Evolutionary conservation across 139 green algal species (phyloP), one percentile per base, ranked within the genome.

Genomic region (Chlorella sp.): DNA sequence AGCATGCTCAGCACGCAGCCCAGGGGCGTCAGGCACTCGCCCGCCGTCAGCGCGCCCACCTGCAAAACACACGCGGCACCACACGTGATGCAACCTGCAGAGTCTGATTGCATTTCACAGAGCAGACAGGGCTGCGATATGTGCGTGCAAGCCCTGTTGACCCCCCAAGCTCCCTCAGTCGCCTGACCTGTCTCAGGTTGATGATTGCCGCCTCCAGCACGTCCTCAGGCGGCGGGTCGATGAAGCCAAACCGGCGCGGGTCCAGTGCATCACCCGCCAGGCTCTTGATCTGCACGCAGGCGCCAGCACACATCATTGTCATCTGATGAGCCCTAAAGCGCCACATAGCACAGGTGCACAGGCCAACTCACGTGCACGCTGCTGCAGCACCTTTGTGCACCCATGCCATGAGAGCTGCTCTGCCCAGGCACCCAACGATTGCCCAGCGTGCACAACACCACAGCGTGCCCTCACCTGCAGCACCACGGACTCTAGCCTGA

Each of bases 21-120:
- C 90, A 94, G 80, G 86, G 85, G 86, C 62, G 88, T 62, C 81
- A 96, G 79, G 49, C 80, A 22, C 71, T 91, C 83, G 5, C 4
- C 59, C 0, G 0, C 35, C 31, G 49, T 65, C 35, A 83, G 70
- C 17, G 78, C 78, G 20, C 73, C 77, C 14, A 77, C 72, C 77
- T 83, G 77, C 17, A 29, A 17, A 10, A 55, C 5, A 35, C 27
- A 49, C 30, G 5, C 62, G n/a, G 24, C 14, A 68, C 62, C 36
- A 49, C 42, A 24, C 10, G 10, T 55, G 42, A 55, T 55, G 42
- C n/a, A n/a, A n/a, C n/a, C n/a, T n/a, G n/a, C n/a, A n/a, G n/a
- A n/a, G n/a, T n/a, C n/a, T n/a, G n/a, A n/a, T n/a, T n/a, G n/a
- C n/a, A n/a, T n/a, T n/a, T n/a, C n/a, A n/a, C n/a, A n/a, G n/a